Conservation (phyloP, 345 rosid species). For the Eucalyptus pauciflora region DNA sequence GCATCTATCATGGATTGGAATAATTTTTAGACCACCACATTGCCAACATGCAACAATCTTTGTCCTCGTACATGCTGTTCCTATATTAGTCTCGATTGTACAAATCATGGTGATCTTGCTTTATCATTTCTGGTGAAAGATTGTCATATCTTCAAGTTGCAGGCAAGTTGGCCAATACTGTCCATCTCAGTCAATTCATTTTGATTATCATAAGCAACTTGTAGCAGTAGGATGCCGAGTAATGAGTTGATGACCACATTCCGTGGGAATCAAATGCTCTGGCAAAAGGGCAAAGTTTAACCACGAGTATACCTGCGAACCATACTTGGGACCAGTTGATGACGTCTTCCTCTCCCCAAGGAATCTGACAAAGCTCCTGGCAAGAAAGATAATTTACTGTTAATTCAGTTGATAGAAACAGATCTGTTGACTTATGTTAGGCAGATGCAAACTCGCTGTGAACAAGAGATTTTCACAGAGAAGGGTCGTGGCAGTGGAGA, state of each 20-base stretch:
- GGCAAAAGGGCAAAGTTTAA: background rate
- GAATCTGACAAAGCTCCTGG: conserved; percentile 77
- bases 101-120: background rate
- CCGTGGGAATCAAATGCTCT: background rate
- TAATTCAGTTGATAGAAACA: background rate
- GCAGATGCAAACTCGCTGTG: background rate
- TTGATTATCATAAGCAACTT: background rate
- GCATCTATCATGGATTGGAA: background rate
- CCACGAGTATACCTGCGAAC: conserved; percentile 57
- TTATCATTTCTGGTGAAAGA: background rate
- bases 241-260: background rate
- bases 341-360: conserved; percentile 73
- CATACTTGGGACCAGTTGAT: conserved; percentile 59
- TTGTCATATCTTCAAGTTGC: background rate
- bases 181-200: background rate
- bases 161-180: background rate
- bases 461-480: background rate
- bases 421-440: background rate
- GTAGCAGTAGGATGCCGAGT: background rate
- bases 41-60: background rate
- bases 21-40: background rate
- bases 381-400: background rate
- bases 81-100: background rate
- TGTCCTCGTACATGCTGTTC: background rate
- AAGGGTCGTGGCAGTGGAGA: background rate